Evolutionary conservation across 805 yeast genomes (phyloP), one percentile per base, ranked within the genome.

Genomic region (Metschnikowia gruessii): DNA sequence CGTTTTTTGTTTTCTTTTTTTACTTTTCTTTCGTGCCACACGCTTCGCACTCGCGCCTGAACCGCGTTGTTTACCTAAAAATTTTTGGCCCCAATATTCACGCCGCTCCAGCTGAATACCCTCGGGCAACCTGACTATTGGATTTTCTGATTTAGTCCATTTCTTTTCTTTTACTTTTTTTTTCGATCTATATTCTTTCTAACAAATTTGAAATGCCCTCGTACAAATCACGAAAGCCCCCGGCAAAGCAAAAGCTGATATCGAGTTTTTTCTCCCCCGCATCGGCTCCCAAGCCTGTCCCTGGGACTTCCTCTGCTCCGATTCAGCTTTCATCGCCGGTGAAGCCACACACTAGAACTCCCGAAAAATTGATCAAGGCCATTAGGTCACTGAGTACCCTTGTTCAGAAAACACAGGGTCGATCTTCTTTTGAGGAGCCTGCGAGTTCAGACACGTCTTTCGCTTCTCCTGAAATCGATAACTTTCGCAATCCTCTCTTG

Each of bases 391-490:
- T 16, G 29, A 29, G 44, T 42, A 21, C 42, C 8, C 44, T 50
- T n/a, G 26, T 43, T 19, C 49, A 48, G 35, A 33, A 37, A n/a
- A 37, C 43, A 29, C 50, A 43, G 31, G 36, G 44, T 22, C 52
- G 49, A 28, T 51, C 57, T 12, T 53, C 54, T 12, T 54, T 54
- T 17, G 58, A 54, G 16, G 58, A 54, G 37, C 37, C 49, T 11
- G 50, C 51, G 13, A 49, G 53, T 44, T 54, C 58, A 13, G 72
- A 68, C 40, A 68, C 70, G 6, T 69, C 75, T 1, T 61, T 65
- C 43, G 70, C 57, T n/a, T 64, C 72, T 4, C 64, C 69, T 0
- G 75, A 69, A 46, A 53, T 69, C 15, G 62, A 57, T 28, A 71
- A 70, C 55, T 70, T 70, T 55, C 54, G 64, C 42, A 69, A 63